Evolutionary conservation across 345 rosid species (phyloP).

Genomic region (Toxicodendron radicans): DNA sequence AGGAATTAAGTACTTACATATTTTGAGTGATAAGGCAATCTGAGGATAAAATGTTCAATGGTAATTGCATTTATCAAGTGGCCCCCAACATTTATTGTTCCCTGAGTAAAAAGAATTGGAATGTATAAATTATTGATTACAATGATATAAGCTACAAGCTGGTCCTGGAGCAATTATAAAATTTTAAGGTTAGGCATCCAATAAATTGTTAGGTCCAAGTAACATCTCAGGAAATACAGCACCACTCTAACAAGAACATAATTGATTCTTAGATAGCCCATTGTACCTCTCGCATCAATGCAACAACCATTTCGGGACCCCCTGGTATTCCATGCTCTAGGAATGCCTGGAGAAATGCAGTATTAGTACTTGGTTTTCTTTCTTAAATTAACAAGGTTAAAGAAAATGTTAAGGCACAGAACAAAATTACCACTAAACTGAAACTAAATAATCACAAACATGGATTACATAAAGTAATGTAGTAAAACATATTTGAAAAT

Average conservation of each 20-base stretch:
- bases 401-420: background rate
- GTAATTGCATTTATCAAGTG: constrained; percentile 62
- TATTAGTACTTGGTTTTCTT: constrained; percentile 6
- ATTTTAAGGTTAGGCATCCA: background rate
- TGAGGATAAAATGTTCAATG: constrained; percentile 81
- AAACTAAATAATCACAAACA: background rate
- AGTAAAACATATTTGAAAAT: background rate
- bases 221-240: background rate
- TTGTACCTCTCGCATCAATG: constrained; percentile 68
- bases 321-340: constrained; percentile 76
- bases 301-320: constrained; percentile 57
- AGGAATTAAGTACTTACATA: constrained; percentile 43
- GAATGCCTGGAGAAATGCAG: constrained; percentile 53
- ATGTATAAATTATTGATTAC: background rate
- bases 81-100: constrained; percentile 74
- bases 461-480: background rate
- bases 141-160: background rate
- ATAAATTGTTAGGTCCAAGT: background rate
- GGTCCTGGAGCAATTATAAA: background rate
- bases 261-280: background rate
- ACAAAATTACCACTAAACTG: background rate
- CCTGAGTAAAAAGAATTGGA: constrained; percentile 40
- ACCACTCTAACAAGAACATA: constrained; percentile 6
- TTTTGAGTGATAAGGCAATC: constrained; percentile 72
- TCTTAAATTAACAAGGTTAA: background rate